Evolutionary conservation across 176 grass and related monocot species (phyloP).

Genomic region (Hordeum vulgare): DNA sequence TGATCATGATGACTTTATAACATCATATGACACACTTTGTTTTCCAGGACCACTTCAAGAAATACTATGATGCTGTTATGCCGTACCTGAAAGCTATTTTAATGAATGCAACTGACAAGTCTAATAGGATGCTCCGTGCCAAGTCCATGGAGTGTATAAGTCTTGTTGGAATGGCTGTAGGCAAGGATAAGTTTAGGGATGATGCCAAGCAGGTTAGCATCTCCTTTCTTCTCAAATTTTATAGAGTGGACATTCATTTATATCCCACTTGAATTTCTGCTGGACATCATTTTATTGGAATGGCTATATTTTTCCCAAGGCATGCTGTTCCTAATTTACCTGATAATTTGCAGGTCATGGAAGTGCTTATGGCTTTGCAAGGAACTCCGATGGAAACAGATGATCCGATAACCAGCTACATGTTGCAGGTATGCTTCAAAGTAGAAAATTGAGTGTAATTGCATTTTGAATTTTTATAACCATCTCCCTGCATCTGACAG

Average conservation of each 20-base stretch:
- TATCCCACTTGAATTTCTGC: not conserved
- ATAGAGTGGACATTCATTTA: not conserved
- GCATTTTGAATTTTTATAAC: slow-evolving; percentile 6
- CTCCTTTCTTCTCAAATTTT: slow-evolving; percentile 3
- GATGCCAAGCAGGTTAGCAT: slow-evolving; percentile 80
- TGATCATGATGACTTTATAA: not conserved
- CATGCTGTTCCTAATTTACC: slow-evolving; percentile 5
- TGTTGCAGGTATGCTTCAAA: slow-evolving; percentile 73
- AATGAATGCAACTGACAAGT: slow-evolving; percentile 97
- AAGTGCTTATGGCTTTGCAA: slow-evolving; percentile 97
- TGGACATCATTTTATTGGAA: not conserved
- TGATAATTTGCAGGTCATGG: slow-evolving; percentile 69
- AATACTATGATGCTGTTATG: slow-evolving; percentile 98
- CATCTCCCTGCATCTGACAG: slow-evolving; percentile 33
- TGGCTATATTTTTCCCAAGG: not conserved
- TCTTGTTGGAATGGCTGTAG: slow-evolving; percentile 98
- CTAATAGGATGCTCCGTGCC: slow-evolving; percentile 95
- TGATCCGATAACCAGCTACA: slow-evolving; percentile 97
- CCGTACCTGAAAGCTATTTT: slow-evolving; percentile 97
- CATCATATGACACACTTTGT: not conserved
- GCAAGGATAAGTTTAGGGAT: slow-evolving; percentile 97
- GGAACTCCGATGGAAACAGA: slow-evolving; percentile 94
- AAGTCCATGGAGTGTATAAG: slow-evolving; percentile 99
- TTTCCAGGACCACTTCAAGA: slow-evolving; percentile 88
- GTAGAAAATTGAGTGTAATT: not conserved